Conservation (phyloP, 768 basidiomycete species). For the Postia placenta region DNA sequence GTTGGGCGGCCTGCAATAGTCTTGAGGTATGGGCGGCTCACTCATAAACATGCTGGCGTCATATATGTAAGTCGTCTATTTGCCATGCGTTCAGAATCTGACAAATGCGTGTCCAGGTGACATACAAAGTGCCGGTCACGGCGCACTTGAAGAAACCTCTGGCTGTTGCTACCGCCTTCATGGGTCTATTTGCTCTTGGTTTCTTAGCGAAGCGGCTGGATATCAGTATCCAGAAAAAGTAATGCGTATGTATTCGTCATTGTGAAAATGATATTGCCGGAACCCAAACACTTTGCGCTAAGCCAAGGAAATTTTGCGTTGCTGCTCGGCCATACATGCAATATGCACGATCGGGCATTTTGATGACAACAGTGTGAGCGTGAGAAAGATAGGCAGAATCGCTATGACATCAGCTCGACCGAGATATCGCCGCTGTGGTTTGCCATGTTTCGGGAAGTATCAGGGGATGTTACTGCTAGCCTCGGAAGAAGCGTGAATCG, state of each 20-base stretch:
- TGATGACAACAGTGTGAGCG: no score
- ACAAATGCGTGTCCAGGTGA: slow-evolving; percentile 48
- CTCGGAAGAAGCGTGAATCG: no score
- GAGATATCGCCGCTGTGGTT: no score
- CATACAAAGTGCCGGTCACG: slow-evolving; percentile 74
- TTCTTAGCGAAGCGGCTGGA: slow-evolving; percentile 46
- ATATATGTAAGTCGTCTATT: slow-evolving; percentile 64
- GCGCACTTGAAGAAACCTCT: slow-evolving; percentile 87
- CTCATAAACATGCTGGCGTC: slow-evolving; percentile 69
- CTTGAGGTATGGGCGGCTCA: slow-evolving; percentile 67
- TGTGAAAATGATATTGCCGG: no score
- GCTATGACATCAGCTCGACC: no score
- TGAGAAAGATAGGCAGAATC: no score
- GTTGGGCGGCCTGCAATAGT: slow-evolving; percentile 77
- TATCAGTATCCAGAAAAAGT: slow-evolving; percentile 39
- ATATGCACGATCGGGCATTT: no score
- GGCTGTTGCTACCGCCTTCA: slow-evolving; percentile 66
- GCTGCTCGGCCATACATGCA: no score
- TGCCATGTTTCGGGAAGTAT: no score
- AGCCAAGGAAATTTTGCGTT: no score
- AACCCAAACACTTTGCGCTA: no score
- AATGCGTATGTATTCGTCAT: neutral
- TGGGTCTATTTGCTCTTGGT: slow-evolving; percentile 54
- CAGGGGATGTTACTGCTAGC: no score
- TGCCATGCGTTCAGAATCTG: neutral